phyloP scores from a whole-genome alignment of 176 grass and related monocot genomes.

The Carex pumila region DNA sequence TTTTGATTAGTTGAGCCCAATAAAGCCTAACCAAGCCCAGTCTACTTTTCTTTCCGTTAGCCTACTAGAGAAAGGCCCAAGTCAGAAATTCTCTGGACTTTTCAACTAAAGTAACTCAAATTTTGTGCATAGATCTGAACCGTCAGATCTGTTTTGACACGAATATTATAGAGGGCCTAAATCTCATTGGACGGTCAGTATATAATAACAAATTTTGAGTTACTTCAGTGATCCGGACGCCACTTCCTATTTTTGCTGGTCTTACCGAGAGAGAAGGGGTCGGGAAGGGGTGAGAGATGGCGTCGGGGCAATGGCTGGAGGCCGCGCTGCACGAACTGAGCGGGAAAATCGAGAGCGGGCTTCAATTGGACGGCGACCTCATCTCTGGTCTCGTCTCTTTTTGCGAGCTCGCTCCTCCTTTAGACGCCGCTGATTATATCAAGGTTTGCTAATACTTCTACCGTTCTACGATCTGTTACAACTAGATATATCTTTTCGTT shows the following conservation, averaged over 20 bases:
- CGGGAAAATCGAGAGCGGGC: slow-evolving; percentile 27
- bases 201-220: too few relatives aligned
- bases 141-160: too few relatives aligned
- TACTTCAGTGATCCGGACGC: too few relatives aligned
- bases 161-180: too few relatives aligned
- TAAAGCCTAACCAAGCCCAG: not conserved
- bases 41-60: not conserved
- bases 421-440: slow-evolving; percentile 83
- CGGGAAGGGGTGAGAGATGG: slow-evolving; percentile 32
- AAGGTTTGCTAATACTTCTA: slow-evolving; percentile 23
- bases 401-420: slow-evolving; percentile 87
- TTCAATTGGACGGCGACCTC: slow-evolving; percentile 71
- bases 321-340: slow-evolving; percentile 47
- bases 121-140: too few relatives aligned
- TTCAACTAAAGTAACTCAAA: too few relatives aligned
- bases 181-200: too few relatives aligned
- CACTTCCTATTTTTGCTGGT: not conserved
- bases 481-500: not conserved
- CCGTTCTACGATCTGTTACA: not conserved
- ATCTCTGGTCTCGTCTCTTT: slow-evolving; percentile 93
- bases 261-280: not conserved
- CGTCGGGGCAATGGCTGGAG: slow-evolving; percentile 75
- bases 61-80: not conserved
- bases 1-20: not conserved
- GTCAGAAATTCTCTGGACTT: not conserved